Percentiles rank a stretch among this genome's conserved stretches.
phyloP scores from a whole-genome alignment of 2,329 filamentous ascomycete genomes.

The Cryphonectria radicalis region DNA sequence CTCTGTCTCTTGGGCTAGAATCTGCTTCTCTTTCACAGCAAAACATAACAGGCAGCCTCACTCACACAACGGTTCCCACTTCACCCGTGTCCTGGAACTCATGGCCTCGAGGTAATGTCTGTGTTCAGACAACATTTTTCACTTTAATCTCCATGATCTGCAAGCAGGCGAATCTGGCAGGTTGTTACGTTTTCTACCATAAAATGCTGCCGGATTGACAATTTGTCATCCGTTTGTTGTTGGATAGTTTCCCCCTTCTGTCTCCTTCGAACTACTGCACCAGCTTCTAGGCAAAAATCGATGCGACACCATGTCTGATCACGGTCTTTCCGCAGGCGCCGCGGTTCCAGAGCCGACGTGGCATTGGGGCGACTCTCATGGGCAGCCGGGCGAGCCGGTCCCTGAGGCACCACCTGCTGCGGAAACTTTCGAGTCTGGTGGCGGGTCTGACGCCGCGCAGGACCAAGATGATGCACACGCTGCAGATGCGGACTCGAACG shows the following conservation, averaged over 20 bases:
- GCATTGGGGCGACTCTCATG: conserved; percentile 19
- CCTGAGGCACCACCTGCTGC: conserved; percentile 3
- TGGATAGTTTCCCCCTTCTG: neutral
- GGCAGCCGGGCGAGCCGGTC: neutral
- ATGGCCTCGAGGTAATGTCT: neutral
- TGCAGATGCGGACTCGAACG: conserved; percentile 29
- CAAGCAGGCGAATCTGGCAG: neutral
- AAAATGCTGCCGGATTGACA: conserved; percentile 15
- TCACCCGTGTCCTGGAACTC: neutral
- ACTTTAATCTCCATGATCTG: neutral
- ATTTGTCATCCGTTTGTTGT: neutral
- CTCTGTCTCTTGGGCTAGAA: neutral
- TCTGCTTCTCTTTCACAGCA: neutral
- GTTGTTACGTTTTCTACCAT: neutral
- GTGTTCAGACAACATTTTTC: neutral
- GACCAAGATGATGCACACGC: conserved; percentile 12
- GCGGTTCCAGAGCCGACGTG: conserved; percentile 19
- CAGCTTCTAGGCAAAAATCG: neutral
- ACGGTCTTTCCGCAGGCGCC: neutral
- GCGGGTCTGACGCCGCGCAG: conserved; percentile 16
- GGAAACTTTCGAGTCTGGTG: conserved; percentile 10
- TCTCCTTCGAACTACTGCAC: neutral
- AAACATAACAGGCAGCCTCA: neutral
- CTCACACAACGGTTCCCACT: neutral
- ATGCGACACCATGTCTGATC: neutral